Evolutionary conservation across 2,329 filamentous ascomycete genomes (phyloP), one percentile per base, ranked within the genome.

Genomic region (Xylariales sp.): DNA sequence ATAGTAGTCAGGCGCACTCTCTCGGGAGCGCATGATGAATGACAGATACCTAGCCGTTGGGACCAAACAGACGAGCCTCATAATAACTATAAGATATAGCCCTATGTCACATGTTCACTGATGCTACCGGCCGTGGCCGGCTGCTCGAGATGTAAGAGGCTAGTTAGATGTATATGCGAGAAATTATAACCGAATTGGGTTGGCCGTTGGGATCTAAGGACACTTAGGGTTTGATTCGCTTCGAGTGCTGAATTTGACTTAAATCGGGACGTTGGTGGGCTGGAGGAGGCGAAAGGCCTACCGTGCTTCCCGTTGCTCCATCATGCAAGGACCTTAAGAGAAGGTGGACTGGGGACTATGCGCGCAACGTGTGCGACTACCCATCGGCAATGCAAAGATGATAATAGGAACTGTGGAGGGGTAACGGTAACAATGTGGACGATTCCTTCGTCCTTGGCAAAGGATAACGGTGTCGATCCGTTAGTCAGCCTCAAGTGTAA

Each of bases 311-410:
- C 62, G 57, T 55, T 55, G 41, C 53, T 58, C 61, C 57, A 57
- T 62, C 34, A 69, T 69, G 68, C 68, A 69, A 52, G 68, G 68
- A 59, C 64, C 65, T 69, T 69, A 60, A 23, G 23, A 39, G 12
- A 8, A 48, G 57, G 57, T 45, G 56, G 53, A 36, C 59, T 48
- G 28, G 52, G 39, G 54, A 57, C 18, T 55, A 57, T 57, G 23
- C 46, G 32, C 52, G 53, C 39, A 28, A 32, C 32, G 34, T 55
- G 53, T 59, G 23, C 28, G 45, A 64, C 50, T 39, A 23, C 55
- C 62, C 61, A 23, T 23, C 23, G 23, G 58, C 41, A 65, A 53
- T 65, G 65, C 54, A 56, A 34, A 39, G 36, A 49, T 18, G 55
- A 45, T 41, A 28, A 54, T 23, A 59, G 58, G 53, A 53, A 41